Evolutionary conservation across 2,329 filamentous ascomycete species (phyloP), one percentile per base, ranked within the genome.

Genomic region (Chrysoporthe cubensis): DNA sequence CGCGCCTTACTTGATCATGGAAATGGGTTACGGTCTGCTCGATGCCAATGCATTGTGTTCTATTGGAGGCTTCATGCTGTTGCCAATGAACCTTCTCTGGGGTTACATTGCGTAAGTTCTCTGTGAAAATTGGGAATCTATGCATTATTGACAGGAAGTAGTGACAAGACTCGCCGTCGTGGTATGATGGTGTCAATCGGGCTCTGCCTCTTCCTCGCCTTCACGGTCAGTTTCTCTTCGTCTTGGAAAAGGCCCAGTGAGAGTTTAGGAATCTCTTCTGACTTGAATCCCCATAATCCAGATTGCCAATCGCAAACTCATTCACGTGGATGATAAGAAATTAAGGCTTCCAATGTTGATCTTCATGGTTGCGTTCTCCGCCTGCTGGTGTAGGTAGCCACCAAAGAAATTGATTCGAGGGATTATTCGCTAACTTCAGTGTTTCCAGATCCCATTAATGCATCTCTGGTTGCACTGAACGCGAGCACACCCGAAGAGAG

Each of bases 1-100:
- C 69, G 81, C 83, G 0, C 86, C 86, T 0, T 82, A 82, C 6
- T 83, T 88, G 59, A 83, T 88, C 66, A 81, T 77, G 62, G 80
- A 79, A 13, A 83, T 88, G 59, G 86, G 86, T 0, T 88, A 85
- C 69, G 75, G 74, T 4, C 73, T 75, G 0, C 79, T 88, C 3
- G 76, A 74, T 0, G 81, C 81, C 59, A 88, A 88, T 67, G 86
- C 86, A 2, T 13, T 62, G 8, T 62, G 52, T 34, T 66, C 65
- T 21, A 56, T 62, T 5, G 65, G 59, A n/a, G 65, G 65, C 7
- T 66, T 62, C n/a, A 66, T 66, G 50, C n/a, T 66, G 59, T 48
- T 66, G 18, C 59, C 60, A 21, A 58, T 58, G 21, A 66, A 66
- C 18, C 6, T 62, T 7, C 37, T 62, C 42, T 66, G 65, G 65